Percentiles rank a stretch among this genome's conserved stretches.
Conservation (phyloP, 2,329 filamentous ascomycete species). For the Stromatinia cepivora region DNA sequence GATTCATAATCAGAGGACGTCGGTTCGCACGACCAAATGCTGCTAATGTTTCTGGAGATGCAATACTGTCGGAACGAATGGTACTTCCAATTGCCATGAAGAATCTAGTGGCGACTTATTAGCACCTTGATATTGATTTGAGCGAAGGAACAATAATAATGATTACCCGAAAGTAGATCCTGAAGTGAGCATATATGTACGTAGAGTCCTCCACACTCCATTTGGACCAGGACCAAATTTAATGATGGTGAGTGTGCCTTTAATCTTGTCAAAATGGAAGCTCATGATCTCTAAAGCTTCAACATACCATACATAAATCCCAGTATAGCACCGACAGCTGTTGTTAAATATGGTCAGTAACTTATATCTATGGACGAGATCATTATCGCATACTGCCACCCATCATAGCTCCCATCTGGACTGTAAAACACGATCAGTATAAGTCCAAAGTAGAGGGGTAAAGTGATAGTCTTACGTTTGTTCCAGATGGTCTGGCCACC, state of each 20-base stretch:
- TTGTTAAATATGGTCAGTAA: constrained; percentile 20
- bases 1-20: constrained; percentile 66
- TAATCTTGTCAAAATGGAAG: constrained; percentile 8
- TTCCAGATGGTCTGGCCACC: constrained; percentile 22
- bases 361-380: background rate
- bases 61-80: constrained; percentile 78
- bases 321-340: constrained; percentile 93
- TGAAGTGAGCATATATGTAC: constrained; percentile 95
- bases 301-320: constrained; percentile 91
- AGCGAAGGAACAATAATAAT: background rate
- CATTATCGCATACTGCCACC: constrained; percentile 75
- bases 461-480: constrained; percentile 20
- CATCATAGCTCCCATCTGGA: constrained; percentile 99
- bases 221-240: constrained; percentile 91
- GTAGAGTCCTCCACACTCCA: constrained; percentile 88
- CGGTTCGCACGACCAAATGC: constrained; percentile 74
- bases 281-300: background rate
- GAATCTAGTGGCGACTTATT: constrained; percentile 56
- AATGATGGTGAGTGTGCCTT: constrained; percentile 91
- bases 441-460: constrained; percentile 37
- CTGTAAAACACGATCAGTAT: constrained; percentile 50
- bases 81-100: constrained; percentile 99
- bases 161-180: constrained; percentile 91
- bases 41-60: constrained; percentile 69
- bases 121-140: background rate